Percentiles rank a stretch among this genome's conserved stretches.
These are phyloP conservation scores for Malassezia dermatis DNA, from an alignment of 1,284 basidiomycete species.

Conservation along the genomic window DNA sequence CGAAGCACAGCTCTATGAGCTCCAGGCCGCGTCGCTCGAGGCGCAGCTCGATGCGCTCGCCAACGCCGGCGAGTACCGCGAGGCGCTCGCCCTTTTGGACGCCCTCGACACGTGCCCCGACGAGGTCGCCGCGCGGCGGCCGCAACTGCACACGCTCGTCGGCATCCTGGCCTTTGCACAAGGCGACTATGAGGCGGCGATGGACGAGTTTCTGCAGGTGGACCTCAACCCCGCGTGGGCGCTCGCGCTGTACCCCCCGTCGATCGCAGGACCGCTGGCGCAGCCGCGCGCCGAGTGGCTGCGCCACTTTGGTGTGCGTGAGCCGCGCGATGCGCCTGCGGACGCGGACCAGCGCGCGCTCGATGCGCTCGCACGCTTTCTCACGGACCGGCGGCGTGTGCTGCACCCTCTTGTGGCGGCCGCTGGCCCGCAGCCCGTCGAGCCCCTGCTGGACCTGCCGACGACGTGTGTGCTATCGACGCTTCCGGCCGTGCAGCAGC, in stretches of 20 bases:
- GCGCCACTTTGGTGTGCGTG: conserved; percentile 63
- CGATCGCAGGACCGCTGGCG: conserved; percentile 67
- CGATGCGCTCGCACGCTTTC: conserved; percentile 41
- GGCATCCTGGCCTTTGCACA: conserved; percentile 67
- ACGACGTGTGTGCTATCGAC: conserved; percentile 23
- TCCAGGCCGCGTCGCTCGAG: conserved; percentile 63
- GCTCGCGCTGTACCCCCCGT: conserved; percentile 73
- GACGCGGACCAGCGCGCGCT: conserved; percentile 15
- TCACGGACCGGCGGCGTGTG: conserved; percentile 43
- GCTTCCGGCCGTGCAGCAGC: conserved; percentile 41
- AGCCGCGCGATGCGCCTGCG: neutral
- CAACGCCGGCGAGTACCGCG: conserved; percentile 60
- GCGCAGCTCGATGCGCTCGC: conserved; percentile 79
- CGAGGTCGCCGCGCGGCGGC: conserved; percentile 51
- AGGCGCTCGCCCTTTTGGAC: conserved; percentile 71
- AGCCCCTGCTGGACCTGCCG: conserved; percentile 24
- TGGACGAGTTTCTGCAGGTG: conserved; percentile 75
- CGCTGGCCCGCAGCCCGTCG: neutral
- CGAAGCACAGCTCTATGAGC: conserved; percentile 54
- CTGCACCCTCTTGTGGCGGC: conserved; percentile 36
- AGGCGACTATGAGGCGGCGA: conserved; percentile 62
- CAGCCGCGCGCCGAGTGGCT: conserved; percentile 67
- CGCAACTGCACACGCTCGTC: conserved; percentile 51
- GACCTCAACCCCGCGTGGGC: conserved; percentile 89
- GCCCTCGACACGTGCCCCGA: conserved; percentile 53